Conservation (phyloP, 192 early-diverging fungal genomes). For the Coemansia aciculifera region DNA sequence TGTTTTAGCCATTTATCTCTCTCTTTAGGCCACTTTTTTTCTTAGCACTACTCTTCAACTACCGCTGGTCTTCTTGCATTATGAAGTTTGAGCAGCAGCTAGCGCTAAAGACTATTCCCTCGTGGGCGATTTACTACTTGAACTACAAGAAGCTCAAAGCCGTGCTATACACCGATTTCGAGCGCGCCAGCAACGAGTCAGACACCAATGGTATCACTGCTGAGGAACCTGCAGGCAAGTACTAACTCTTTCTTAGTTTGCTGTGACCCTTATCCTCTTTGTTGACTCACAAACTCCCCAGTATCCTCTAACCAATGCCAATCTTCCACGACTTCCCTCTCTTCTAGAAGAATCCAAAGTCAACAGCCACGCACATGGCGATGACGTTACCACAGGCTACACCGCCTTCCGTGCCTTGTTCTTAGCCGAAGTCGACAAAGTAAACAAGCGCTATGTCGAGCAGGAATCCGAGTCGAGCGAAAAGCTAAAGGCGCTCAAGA, state of each 20-base stretch:
- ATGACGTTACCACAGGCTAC: not conserved
- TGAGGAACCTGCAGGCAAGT: not conserved
- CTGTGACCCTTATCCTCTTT: not conserved
- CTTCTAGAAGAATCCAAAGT: not conserved
- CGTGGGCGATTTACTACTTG: conserved; percentile 57
- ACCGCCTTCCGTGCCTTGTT: conserved; percentile 46
- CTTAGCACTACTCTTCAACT: not conserved
- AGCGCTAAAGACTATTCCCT: conserved; percentile 55
- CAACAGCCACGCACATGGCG: not conserved
- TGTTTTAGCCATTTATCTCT: not conserved
- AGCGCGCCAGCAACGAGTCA: conserved; percentile 1
- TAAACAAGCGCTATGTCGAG: conserved; percentile 54
- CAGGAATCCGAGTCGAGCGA: conserved; percentile 39
- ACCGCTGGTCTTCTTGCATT: not conserved
- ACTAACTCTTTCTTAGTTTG: not conserved
- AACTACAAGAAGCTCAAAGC: conserved; percentile 58
- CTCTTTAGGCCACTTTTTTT: not conserved
- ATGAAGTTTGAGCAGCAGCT: conserved; percentile 66
- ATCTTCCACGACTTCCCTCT: not conserved
- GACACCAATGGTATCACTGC: not conserved
- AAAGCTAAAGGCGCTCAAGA: conserved; percentile 18
- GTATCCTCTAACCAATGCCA: not conserved
- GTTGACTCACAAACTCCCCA: conserved; percentile 1
- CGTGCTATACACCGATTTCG: conserved; percentile 37
- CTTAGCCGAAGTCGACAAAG: conserved; percentile 56